phyloP scores from a whole-genome alignment of 176 grass and related monocot species.

The Tillandsia leiboldiana region DNA sequence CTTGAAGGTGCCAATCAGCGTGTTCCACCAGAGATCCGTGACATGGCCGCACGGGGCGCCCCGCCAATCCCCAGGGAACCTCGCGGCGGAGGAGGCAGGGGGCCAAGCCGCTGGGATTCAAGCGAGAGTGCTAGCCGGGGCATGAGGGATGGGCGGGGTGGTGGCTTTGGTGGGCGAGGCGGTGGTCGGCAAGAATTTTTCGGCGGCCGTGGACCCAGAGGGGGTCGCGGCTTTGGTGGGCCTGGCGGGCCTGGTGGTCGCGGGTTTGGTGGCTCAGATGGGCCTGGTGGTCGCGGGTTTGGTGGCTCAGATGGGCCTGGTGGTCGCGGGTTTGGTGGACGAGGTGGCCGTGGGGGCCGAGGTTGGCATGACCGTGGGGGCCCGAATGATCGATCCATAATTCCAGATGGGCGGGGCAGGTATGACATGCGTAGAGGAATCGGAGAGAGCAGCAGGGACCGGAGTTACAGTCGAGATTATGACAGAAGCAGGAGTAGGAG shows the following conservation, averaged over 20 bases:
- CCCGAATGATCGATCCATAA: constrained; percentile 47
- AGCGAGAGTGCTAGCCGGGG: constrained; percentile 24
- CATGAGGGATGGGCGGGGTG: constrained; percentile 38
- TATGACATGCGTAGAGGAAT: constrained; percentile 56
- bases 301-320: constrained; percentile 1
- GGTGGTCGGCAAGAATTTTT: constrained; percentile 3
- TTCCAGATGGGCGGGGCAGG: constrained; percentile 53
- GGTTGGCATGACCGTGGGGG: constrained; percentile 57
- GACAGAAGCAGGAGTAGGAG: constrained; percentile 39
- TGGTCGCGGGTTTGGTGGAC: constrained; percentile 51
- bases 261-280: not conserved
- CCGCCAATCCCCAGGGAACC: constrained; percentile 34
- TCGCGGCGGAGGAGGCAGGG: constrained; percentile 11
- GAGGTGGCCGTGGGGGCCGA: constrained; percentile 17
- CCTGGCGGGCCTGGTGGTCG: not conserved
- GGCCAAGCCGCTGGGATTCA: constrained; percentile 46
- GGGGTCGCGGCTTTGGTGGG: constrained; percentile 30
- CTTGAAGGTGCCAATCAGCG: constrained; percentile 88
- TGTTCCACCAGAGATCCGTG: constrained; percentile 67
- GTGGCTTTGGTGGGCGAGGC: constrained; percentile 31
- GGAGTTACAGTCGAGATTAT: constrained; percentile 66
- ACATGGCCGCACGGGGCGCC: constrained; percentile 58
- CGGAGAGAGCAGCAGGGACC: constrained; percentile 40
- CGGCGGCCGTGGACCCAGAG: constrained; percentile 19
- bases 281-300: not conserved